These are phyloP conservation scores for Saccharomycopsis fibuligera DNA, from an alignment of 805 yeast genomes.

Conservation along the genomic window DNA sequence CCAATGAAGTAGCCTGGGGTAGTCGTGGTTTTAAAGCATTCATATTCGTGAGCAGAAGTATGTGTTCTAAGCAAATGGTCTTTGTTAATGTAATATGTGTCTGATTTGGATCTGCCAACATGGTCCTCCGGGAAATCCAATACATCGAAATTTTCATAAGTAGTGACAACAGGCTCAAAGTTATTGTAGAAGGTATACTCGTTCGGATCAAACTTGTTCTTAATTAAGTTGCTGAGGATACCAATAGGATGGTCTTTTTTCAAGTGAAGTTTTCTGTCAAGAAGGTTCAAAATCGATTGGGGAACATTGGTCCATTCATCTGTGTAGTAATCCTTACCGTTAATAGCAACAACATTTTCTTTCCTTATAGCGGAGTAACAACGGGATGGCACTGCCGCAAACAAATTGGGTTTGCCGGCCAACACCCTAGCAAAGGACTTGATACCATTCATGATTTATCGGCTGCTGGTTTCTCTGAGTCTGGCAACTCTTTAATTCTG, in stretches of 20 bases:
- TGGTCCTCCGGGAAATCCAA: constrained; percentile 88
- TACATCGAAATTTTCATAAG: constrained; percentile 81
- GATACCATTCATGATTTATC: too few species aligned
- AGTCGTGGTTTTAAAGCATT: constrained; percentile 52
- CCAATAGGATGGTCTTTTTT: constrained; percentile 84
- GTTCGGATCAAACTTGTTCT: constrained; percentile 52
- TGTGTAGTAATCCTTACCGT: constrained; percentile 45
- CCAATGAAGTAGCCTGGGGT: constrained; percentile 85
- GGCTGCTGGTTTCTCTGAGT: too few species aligned
- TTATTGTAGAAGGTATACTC: constrained; percentile 77
- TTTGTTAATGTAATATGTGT: constrained; percentile 84
- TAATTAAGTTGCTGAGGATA: constrained; percentile 69
- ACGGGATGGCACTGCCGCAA: too few species aligned
- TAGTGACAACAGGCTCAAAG: constrained; percentile 78
- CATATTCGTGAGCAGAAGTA: constrained; percentile 93
- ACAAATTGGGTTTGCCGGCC: too few species aligned
- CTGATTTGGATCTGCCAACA: constrained; percentile 88
- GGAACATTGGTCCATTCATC: constrained; percentile 88
- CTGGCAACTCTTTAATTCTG: too few species aligned
- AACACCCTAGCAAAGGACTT: too few species aligned
- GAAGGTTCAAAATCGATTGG: constrained; percentile 57
- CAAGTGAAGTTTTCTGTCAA: constrained; percentile 69
- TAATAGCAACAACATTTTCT: constrained; percentile 28
- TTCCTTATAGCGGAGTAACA: background rate
- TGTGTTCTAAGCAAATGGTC: constrained; percentile 77